Evolutionary conservation across 2,329 filamentous ascomycete genomes (phyloP), one percentile per base, ranked within the genome.

Genomic region (Hypoxylon sp.): DNA sequence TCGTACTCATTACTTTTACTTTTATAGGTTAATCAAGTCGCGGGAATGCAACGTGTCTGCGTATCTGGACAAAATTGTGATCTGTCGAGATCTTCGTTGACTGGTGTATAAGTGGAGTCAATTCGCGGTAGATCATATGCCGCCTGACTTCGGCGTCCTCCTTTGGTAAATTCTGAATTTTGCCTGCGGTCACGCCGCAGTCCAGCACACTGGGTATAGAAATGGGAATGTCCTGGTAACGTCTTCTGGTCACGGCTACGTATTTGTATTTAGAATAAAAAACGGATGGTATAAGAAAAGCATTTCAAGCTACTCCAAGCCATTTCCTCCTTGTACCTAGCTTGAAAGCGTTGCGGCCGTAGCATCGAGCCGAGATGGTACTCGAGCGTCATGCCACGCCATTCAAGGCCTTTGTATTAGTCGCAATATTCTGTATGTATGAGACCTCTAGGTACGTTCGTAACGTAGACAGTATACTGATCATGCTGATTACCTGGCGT

Each of bases 51-150:
- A 46, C 40, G 9, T 26, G 33, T 20, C 28, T 24, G n/a, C 40
- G 9, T 26, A 45, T 20, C 28, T 24, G n/a, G 38, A 45, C 16
- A 28, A 46, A 36, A 55, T 55, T 46, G 22, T 28, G 52, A 55
- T 46, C 30, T 14, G 42, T 46, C 9, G 20, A 33, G 30, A 46
- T 46, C 18, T 42, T 28, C 52, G 4, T 55, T 46, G 40, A 55
- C 32, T 20, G 14, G 18, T 36, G 18, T 53, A 22, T 18, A 38
- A n/a, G 20, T 46, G 26, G 26, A 16, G 36, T 12, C 9, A 22
- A 38, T 20, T 44, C n/a, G 24, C 24, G 4, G 33, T 20, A 18
- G 28, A 54, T 45, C 38, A 45, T 33, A 8, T 45, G 20, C 18
- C 26, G 20, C 20, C 42, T 2, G 20, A n/a, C n/a, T n/a, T n/a